phyloP scores from a whole-genome alignment of 225 moss, liverwort and hornwort genomes.

The Pseudoscleropodium purum region DNA sequence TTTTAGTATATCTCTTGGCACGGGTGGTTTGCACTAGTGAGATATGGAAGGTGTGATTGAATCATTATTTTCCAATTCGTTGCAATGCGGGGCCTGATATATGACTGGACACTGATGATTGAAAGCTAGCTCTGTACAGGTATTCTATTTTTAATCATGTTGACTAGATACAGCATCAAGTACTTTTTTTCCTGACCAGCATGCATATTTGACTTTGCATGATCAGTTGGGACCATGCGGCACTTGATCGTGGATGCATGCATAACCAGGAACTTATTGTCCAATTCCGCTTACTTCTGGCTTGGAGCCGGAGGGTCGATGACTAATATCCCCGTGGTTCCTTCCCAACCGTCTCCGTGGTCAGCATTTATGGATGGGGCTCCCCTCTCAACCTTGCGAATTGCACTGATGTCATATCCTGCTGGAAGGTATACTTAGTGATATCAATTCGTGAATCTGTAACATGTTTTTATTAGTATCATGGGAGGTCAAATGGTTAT shows the following conservation, averaged over 20 bases:
- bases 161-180: neutral
- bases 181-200: neutral
- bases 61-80: neutral
- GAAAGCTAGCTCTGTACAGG: neutral
- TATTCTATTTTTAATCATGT: neutral
- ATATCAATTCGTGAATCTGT: neutral
- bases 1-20: neutral
- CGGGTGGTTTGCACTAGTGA: neutral
- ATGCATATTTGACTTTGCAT: neutral
- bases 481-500: neutral
- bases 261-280: conserved; percentile 65
- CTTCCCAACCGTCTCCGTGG: conserved; percentile 87
- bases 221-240: conserved; percentile 79
- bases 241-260: conserved; percentile 95
- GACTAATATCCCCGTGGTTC: conserved; percentile 28
- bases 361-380: conserved; percentile 95
- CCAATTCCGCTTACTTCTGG: conserved; percentile 88
- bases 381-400: conserved; percentile 57
- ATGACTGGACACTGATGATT: neutral
- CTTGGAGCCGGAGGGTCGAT: conserved; percentile 50
- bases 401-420: conserved; percentile 56
- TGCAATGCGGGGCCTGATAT: neutral
- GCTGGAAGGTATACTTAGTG: conserved; percentile 71
- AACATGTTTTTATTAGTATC: neutral
- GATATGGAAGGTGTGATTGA: neutral